These are phyloP conservation scores for Penicillium decumbens DNA, from an alignment of 2,329 filamentous ascomycete genomes.

Conservation along the genomic window DNA sequence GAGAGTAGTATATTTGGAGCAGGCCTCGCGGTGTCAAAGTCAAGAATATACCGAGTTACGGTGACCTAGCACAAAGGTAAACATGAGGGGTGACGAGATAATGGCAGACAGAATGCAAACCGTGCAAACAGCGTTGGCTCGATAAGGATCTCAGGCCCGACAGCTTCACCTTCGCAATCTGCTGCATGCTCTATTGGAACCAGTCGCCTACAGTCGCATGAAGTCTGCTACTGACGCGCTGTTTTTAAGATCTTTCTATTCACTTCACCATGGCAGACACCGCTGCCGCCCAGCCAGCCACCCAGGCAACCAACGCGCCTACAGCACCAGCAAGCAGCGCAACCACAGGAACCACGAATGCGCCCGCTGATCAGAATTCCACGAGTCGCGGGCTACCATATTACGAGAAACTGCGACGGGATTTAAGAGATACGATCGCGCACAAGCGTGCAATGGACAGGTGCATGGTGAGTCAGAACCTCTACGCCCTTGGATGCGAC, in stretches of 20 bases:
- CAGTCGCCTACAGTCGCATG: background rate
- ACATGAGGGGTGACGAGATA: slow-evolving; percentile 11
- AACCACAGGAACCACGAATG: slow-evolving; percentile 21
- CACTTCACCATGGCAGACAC: slow-evolving; percentile 40
- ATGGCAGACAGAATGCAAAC: slow-evolving; percentile 30
- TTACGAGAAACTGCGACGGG: slow-evolving; percentile 67
- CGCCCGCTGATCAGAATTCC: slow-evolving; percentile 25
- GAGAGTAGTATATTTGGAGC: background rate
- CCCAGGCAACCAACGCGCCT: slow-evolving; percentile 19
- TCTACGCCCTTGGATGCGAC: background rate
- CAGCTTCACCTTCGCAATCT: slow-evolving; percentile 8
- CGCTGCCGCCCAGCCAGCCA: slow-evolving; percentile 30
- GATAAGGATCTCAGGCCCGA: slow-evolving; percentile 19
- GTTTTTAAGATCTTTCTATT: background rate
- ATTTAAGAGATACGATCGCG: slow-evolving; percentile 62
- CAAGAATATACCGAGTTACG: background rate
- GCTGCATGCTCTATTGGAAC: background rate
- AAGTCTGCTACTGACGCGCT: background rate
- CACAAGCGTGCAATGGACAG: slow-evolving; percentile 62
- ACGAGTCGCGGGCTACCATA: slow-evolving; percentile 53
- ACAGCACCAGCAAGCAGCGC: slow-evolving; percentile 17
- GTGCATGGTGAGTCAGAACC: slow-evolving; percentile 47
- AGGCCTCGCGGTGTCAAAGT: background rate
- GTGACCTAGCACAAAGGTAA: slow-evolving; percentile 1
- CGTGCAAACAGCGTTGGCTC: slow-evolving; percentile 27